phyloP scores from a whole-genome alignment of 106 monocot genomes.

The Acorus gramineus region DNA sequence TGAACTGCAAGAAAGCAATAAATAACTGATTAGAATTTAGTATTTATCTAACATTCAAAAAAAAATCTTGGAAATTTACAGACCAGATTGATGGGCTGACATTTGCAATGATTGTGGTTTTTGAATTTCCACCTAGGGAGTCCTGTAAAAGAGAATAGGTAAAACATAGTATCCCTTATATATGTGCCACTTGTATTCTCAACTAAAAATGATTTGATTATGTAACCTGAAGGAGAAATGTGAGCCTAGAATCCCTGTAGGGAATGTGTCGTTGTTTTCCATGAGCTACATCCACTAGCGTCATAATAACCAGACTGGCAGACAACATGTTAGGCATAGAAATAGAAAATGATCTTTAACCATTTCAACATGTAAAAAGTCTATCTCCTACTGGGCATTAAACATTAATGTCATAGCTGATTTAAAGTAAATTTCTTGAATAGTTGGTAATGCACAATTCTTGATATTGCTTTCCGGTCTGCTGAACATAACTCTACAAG shows the following conservation, averaged over 20 bases:
- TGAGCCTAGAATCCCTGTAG: conserved; percentile 67
- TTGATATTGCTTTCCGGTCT: no score
- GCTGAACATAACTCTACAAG: no score
- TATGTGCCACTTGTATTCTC: no score
- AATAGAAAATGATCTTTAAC: background rate
- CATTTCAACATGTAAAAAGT: background rate
- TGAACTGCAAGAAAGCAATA: conserved; percentile 34
- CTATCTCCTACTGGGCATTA: no score
- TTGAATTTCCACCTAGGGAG: conserved; percentile 77
- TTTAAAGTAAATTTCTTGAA: no score
- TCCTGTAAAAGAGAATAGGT: conserved; percentile 27
- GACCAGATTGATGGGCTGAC: conserved; percentile 71
- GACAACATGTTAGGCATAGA: background rate
- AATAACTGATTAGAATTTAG: conserved; percentile 5
- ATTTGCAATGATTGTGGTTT: conserved; percentile 66
- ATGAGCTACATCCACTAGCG: conserved; percentile 58
- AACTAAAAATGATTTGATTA: background rate
- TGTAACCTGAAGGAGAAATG: conserved; percentile 73
- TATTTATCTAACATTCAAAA: no score
- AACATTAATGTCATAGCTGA: no score
- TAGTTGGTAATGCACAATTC: no score
- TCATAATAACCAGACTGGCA: conserved; percentile 62
- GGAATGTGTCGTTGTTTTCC: conserved; percentile 66
- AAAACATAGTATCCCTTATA: background rate
- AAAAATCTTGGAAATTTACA: background rate